A percentile compares a stretch with the other conserved stretches of the same genome.
phyloP scores from a whole-genome alignment of 441 rosid species.

The Croton setiger region DNA sequence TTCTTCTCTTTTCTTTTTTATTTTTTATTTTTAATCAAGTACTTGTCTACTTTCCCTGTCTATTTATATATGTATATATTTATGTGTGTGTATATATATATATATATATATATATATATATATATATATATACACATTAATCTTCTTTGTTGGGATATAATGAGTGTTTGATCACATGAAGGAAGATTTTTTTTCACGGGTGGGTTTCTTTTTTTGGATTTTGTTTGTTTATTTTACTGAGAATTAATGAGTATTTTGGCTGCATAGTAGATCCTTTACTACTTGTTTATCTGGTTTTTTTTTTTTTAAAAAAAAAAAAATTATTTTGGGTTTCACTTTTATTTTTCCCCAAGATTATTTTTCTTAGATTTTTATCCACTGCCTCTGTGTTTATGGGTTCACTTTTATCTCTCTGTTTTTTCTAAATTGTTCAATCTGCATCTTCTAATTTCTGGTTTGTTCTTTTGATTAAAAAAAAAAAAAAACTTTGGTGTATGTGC shows the following conservation, averaged over 20 bases:
- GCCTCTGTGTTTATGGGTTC: not conserved
- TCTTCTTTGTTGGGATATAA: conserved; percentile 8
- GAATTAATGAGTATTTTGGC: not conserved
- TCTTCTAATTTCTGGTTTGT: not conserved
- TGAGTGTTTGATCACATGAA: conserved; percentile 6
- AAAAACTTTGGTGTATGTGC: too few species aligned
- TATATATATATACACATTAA: not conserved
- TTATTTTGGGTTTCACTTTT: not conserved
- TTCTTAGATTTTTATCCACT: not conserved
- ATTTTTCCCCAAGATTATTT: not conserved
- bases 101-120: not conserved
- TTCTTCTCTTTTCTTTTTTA: not conserved
- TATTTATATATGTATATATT: not conserved
- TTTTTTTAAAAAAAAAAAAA: too few species aligned
- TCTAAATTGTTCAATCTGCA: conserved; percentile 2
- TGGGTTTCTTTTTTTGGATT: not conserved
- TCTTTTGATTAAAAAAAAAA: not conserved
- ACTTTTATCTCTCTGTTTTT: not conserved
- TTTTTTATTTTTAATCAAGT: conserved; percentile 19
- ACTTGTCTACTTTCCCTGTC: conserved; percentile 2
- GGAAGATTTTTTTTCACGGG: conserved; percentile 19
- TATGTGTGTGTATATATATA: not conserved
- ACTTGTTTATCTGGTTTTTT: conserved; percentile 13
- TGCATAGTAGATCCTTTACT: conserved; percentile 18
- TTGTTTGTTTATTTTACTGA: not conserved